phyloP scores from a whole-genome alignment of 306 rosid genomes.

The Psophocarpus tetragonolobus region DNA sequence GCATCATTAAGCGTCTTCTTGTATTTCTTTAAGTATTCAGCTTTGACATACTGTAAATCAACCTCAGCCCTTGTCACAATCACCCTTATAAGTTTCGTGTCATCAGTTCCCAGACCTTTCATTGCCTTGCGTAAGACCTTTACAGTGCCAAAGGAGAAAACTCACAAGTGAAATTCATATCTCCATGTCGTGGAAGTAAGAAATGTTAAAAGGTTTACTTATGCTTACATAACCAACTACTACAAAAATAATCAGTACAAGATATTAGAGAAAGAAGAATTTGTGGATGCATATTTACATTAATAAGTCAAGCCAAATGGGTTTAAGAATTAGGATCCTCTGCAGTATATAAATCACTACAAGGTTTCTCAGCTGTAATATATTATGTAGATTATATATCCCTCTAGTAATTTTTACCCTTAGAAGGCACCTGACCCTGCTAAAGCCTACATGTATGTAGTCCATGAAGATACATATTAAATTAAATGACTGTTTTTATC shows the following conservation, averaged over 20 bases:
- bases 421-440: not conserved
- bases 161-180: constrained; percentile 1
- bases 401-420: not conserved
- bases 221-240: constrained; percentile 15
- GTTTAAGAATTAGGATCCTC: not conserved
- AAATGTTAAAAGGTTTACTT: not conserved
- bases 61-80: constrained; percentile 72
- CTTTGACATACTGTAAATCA: constrained; percentile 74
- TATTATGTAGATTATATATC: not conserved
- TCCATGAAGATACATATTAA: not conserved
- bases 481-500: not conserved
- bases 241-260: constrained; percentile 3
- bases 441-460: not conserved
- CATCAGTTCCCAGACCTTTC: constrained; percentile 83
- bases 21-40: constrained; percentile 62
- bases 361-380: not conserved
- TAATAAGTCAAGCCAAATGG: not conserved
- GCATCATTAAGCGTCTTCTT: constrained; percentile 62
- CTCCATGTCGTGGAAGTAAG: not conserved
- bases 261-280: not conserved
- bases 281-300: not conserved
- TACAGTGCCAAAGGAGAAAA: constrained; percentile 10
- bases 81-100: constrained; percentile 55
- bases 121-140: constrained; percentile 71
- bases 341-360: not conserved